These are phyloP conservation scores for Colletotrichum sp. DNA, from an alignment of 2,329 filamentous ascomycete genomes.

Conservation along the genomic window DNA sequence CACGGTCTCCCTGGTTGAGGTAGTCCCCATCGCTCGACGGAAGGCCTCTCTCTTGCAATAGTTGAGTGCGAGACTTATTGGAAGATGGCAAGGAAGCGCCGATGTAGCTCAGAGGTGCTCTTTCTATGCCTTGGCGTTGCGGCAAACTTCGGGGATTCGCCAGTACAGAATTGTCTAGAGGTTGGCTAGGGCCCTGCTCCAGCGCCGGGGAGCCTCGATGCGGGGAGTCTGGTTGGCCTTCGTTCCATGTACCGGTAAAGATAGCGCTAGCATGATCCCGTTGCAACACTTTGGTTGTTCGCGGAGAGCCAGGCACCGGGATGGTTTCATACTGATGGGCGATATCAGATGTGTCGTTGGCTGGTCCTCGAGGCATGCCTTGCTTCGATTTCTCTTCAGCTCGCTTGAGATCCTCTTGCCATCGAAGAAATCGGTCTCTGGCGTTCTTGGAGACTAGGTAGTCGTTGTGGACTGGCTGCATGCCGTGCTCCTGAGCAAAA, in stretches of 20 bases:
- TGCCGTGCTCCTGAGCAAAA: slow-evolving; percentile 83
- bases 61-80: neutral
- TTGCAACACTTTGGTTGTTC: slow-evolving; percentile 9
- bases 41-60: neutral
- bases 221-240: slow-evolving; percentile 67
- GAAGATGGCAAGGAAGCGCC: slow-evolving; percentile 19
- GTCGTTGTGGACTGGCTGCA: slow-evolving; percentile 76
- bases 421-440: slow-evolving; percentile 78
- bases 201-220: slow-evolving; percentile 25
- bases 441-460: slow-evolving; percentile 81
- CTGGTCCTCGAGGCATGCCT: neutral
- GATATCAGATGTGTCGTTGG: slow-evolving; percentile 25
- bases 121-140: slow-evolving; percentile 24
- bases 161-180: neutral
- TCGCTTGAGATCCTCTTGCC: slow-evolving; percentile 75
- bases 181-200: neutral
- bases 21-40: neutral
- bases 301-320: slow-evolving; percentile 1
- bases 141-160: neutral
- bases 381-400: slow-evolving; percentile 54
- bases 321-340: slow-evolving; percentile 36
- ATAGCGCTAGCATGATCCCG: slow-evolving; percentile 61
- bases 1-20: slow-evolving; percentile 13
- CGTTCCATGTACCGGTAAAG: slow-evolving; percentile 64
- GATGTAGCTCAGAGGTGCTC: slow-evolving; percentile 30